Evolutionary conservation across 1,284 basidiomycete species (phyloP).

Genomic region (Trametes polyzona): DNA sequence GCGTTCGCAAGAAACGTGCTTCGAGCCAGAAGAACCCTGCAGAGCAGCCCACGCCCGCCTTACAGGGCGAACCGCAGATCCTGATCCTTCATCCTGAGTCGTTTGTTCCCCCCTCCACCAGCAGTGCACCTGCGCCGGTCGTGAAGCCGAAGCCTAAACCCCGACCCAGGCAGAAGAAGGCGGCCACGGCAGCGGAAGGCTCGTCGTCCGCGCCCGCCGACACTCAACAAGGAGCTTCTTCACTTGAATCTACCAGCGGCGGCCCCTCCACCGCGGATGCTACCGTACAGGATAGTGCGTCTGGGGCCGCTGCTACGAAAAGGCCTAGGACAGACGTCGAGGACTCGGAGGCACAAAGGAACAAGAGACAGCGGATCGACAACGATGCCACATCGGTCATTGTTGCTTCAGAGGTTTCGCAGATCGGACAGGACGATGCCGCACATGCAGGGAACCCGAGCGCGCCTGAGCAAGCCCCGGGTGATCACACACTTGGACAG

Average conservation of each 20-base stretch:
- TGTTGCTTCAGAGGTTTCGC: background rate
- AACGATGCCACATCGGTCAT: background rate
- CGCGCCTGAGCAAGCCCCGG: no score
- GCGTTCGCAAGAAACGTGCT: background rate
- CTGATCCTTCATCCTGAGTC: slow-evolving; percentile 24
- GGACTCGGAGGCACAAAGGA: background rate
- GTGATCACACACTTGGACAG: no score
- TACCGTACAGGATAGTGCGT: background rate
- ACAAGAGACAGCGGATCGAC: slow-evolving; percentile 5
- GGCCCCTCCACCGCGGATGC: background rate
- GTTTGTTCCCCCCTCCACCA: background rate
- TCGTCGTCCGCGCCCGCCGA: background rate
- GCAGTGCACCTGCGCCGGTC: background rate
- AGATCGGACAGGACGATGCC: background rate
- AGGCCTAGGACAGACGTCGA: background rate
- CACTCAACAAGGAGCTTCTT: background rate
- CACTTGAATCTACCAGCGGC: background rate
- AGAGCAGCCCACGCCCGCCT: background rate
- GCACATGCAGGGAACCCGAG: no score
- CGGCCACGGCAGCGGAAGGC: background rate
- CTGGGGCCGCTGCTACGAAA: background rate
- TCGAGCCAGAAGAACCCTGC: slow-evolving; percentile 2
- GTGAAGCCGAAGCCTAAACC: slow-evolving; percentile 28
- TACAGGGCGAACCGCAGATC: background rate
- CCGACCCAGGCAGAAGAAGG: slow-evolving; percentile 16